phyloP scores from a whole-genome alignment of 2,329 filamentous ascomycete genomes.

The Alternaria panax region DNA sequence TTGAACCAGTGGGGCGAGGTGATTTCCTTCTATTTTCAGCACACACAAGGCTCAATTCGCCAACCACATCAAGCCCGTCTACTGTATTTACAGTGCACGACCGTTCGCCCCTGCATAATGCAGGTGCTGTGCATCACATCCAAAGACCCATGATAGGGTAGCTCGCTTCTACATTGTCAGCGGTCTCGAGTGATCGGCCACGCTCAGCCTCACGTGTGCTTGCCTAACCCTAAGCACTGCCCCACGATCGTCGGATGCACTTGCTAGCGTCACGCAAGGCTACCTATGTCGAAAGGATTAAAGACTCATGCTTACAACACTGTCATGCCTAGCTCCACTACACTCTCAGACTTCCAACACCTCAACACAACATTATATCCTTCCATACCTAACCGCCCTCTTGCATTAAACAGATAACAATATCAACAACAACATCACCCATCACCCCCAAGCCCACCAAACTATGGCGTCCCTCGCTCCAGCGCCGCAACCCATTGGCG shows the following conservation, averaged over 20 bases:
- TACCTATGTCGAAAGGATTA: not conserved
- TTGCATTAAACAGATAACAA: not conserved
- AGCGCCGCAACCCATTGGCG: conserved; percentile 32
- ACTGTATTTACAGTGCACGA: not conserved
- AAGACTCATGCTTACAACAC: not conserved
- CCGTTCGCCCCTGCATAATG: not conserved
- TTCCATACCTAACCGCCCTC: not conserved
- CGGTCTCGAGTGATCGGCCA: not conserved
- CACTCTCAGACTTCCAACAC: not conserved
- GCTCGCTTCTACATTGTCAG: not conserved
- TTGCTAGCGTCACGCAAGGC: conserved; percentile 5
- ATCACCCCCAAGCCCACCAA: too few relatives aligned
- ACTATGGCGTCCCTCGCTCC: conserved; percentile 23
- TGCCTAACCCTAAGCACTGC: conserved; percentile 7
- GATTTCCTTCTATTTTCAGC: not conserved
- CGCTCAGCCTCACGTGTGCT: conserved; percentile 5
- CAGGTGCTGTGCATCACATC: not conserved
- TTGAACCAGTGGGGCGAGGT: not conserved
- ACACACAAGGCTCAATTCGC: not conserved
- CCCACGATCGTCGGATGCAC: conserved; percentile 1
- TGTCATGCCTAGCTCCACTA: not conserved
- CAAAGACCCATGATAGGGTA: not conserved
- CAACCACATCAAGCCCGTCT: not conserved
- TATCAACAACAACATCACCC: not conserved
- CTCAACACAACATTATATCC: not conserved